Evolutionary conservation across 495 filamentous ascomycete species (phyloP), one percentile per base, ranked within the genome.

Genomic region (Parathielavia appendiculata): DNA sequence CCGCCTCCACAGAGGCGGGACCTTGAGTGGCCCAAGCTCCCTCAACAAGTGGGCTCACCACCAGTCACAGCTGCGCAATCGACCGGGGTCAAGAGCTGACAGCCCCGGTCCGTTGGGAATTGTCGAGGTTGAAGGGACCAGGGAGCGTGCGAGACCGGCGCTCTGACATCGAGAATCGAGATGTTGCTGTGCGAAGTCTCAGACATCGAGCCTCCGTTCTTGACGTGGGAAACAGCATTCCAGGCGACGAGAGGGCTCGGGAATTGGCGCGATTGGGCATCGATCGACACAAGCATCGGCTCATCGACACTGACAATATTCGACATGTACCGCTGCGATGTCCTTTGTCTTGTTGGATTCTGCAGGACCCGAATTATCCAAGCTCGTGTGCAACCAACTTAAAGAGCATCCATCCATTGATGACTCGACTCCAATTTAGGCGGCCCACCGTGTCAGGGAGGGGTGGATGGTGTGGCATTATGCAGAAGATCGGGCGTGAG

Each of bases 21-120:
- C 38, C 10, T 39, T 20, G 36, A 9, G 20, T 58, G 63, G 63
- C 65, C 65, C 65, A 65, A 68, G 65, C 65, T 68, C 65, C 62
- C 65, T 63, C 60, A 64, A 63, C 62, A 65, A 56, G 56, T 62
- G 62, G 59, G 36, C 51, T 61, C 22, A 50, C 38, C 47, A 56
- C 53, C 56, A 50, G 59, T 56, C 58, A 53, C 40, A 39, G 57
- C 17, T 41, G 22, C 20, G 40, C 57, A 57, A 57, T 55, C 30
- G 51, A 26, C 54, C 23, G 39, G 62, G 54, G 62, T 12, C 16
- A 5, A 41, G 30, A 9, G 19, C 47, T 48, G 34, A 9, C 40
- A 39, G 43, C 22, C 50, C 41, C 44, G 35, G 60, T 49, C 47
- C 46, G 54, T 61, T 56, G 57, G 49, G 53, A 59, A 45, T n/a